phyloP scores from a whole-genome alignment of 1,139 yeast species.

The Arxiozyma slooffiae region DNA sequence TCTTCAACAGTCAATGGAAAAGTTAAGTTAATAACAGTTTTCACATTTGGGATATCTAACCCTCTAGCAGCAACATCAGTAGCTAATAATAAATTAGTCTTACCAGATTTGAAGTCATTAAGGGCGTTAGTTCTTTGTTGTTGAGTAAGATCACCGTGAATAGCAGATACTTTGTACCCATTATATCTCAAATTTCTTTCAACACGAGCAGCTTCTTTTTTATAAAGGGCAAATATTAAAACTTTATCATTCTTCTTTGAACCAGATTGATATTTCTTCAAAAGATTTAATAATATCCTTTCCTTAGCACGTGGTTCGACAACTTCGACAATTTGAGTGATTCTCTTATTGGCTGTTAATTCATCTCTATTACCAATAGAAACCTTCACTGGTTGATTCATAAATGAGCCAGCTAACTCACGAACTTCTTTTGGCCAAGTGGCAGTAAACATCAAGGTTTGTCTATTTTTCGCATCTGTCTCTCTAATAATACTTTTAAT shows the following conservation, averaged over 20 bases:
- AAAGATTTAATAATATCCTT: constrained; percentile 56
- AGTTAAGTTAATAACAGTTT: constrained; percentile 88
- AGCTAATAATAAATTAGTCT: constrained; percentile 68
- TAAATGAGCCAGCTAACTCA: constrained; percentile 78
- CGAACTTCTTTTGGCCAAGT: constrained; percentile 98
- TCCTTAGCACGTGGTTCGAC: constrained; percentile 79
- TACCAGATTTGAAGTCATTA: constrained; percentile 75
- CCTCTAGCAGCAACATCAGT: constrained; percentile 99
- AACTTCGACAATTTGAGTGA: constrained; percentile 88
- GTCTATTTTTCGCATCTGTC: constrained; percentile 79
- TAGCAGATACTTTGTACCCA: constrained; percentile 79
- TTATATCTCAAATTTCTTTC: constrained; percentile 65
- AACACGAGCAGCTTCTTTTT: constrained; percentile 89
- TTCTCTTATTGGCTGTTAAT: constrained; percentile 84
- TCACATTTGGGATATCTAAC: constrained; percentile 93
- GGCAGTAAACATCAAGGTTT: constrained; percentile 95
- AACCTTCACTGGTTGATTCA: constrained; percentile 76
- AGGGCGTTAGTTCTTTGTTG: constrained; percentile 85
- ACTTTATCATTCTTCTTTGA: constrained; percentile 64
- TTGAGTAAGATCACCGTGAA: constrained; percentile 92
- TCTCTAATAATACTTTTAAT: constrained; percentile 81
- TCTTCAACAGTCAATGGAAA: constrained; percentile 97
- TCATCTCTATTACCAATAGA: constrained; percentile 93
- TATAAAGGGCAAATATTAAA: constrained; percentile 84
- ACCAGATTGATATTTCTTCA: constrained; percentile 67